A percentile compares a stretch with the other conserved stretches of the same genome.
Conservation (phyloP, 2,329 filamentous ascomycete genomes). For the Furcasterigmium sp. region DNA sequence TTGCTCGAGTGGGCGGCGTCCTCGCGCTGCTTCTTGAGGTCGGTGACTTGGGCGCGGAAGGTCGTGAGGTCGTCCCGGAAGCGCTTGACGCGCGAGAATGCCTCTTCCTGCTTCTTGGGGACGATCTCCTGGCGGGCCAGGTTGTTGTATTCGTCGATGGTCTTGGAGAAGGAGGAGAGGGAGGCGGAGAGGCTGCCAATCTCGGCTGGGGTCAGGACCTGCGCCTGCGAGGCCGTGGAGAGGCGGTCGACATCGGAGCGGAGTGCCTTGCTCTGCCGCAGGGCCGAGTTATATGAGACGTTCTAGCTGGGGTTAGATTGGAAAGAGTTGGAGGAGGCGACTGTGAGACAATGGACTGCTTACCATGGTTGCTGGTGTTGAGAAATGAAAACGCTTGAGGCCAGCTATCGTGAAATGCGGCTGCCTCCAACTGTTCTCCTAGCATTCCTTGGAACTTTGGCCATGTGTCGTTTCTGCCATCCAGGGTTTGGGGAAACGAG, state of each 20-base stretch:
- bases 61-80: slow-evolving; percentile 80
- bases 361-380: background rate
- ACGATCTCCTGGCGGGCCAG: slow-evolving; percentile 87
- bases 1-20: slow-evolving; percentile 63
- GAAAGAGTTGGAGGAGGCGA: background rate
- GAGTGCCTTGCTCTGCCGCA: slow-evolving; percentile 78
- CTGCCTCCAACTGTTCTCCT: too few species aligned
- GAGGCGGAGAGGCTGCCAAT: slow-evolving; percentile 72
- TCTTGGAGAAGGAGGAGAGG: slow-evolving; percentile 76
- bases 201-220: slow-evolving; percentile 50
- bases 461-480: too few species aligned
- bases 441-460: too few species aligned
- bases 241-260: slow-evolving; percentile 71
- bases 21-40: slow-evolving; percentile 71
- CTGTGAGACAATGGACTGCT: too few species aligned
- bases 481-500: too few species aligned
- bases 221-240: slow-evolving; percentile 52
- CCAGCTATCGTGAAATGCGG: too few species aligned
- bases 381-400: background rate
- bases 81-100: slow-evolving; percentile 74
- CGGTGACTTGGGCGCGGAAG: slow-evolving; percentile 72
- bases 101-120: slow-evolving; percentile 86
- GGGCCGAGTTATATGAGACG: slow-evolving; percentile 76
- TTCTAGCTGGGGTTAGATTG: slow-evolving; percentile 52
- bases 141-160: slow-evolving; percentile 84